Base-by-base conservation (phyloP, 371 early-diverging fungal species). In the Mucor irregularis region DNA sequence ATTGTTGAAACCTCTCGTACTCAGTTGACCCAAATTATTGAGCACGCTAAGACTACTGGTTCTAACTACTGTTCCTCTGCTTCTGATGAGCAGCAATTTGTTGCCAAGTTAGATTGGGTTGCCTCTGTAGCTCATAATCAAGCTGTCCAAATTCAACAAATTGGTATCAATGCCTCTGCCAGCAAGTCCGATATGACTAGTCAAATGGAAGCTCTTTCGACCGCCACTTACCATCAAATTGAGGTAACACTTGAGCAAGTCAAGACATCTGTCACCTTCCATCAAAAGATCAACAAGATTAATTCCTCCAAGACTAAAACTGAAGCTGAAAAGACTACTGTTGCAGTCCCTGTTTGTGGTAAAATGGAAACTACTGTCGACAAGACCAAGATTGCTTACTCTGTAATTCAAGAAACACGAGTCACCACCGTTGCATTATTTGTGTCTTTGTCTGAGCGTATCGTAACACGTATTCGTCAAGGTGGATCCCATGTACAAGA, bases 101-200 rank as follows among this genome's bases (percentile, higher is more conserved):
- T 61, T 26, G 58, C 56, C 38, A 64, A 64, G 56, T 55, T 69
- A 21, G 54, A 60, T 30, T 61, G 65, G 62, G 53, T 49, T 29
- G 37, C 56, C 4, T 56, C 61, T 40, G 58, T 61, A 16, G 65
- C 62, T 16, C 49, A 61, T 11, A 57, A 49, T 10, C 69, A 64
- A 45, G 65, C 69, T 21, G 24, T 47, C 17, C 65, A 69, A 31
- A 61, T 64, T 26, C 66, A 69, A 33, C 64, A 68, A 35, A 60
- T 68, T 31, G 68, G 57, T 54, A 61, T 68, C 19, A 64, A 68
- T 28, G 51, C 68, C 13, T 44, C 61, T 16, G 25, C 38, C 16
- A 50, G 57, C 24, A 64, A 64, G 28, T 24, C 64, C 7, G 60
- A 61, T 37, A 25, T 64, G 31, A 54, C 61, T 0, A 50, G 35